Evolutionary conservation across 2,329 filamentous ascomycete species (phyloP), one percentile per base, ranked within the genome.

Genomic region (Xylaria digitata): DNA sequence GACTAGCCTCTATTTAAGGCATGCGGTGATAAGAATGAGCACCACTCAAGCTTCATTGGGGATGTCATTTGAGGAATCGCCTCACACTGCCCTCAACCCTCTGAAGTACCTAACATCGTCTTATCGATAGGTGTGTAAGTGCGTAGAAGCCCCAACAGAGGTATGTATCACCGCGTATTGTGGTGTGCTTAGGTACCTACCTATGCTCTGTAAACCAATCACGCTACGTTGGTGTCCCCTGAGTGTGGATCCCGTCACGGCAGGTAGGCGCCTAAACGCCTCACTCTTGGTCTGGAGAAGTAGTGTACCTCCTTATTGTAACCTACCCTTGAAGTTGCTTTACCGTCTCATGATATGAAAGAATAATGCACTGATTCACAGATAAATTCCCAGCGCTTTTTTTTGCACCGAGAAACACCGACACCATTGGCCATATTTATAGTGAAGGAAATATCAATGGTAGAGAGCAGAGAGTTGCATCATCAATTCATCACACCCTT

Each of bases 121-220:
- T 43, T 55, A 55, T 55, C 53, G 53, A 40, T 55, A 55, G 37
- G 53, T 43, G 21, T 37, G 9, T 17, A 40, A 21, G 53, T 53
- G 49, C 32, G 15, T 9, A 40, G 37, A 15, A 40, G 11, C 9
- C 11, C 37, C 37, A 37, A 40, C 37, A 11, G 34, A 9, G 8
- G 6, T 13, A 8, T 37, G 34, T 13, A 40, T 15, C 37, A 15
- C 37, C 11, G 37, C 37, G 11, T 40, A 13, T 15, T 40, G 11
- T 40, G 13, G 37, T 15, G 13, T 13, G 37, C 37, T 40, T 40
- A 15, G 37, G 37, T 40, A 15, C 37, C 17, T 34, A 19, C 17
- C 34, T 34, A 8, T 34, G 49, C n/a, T 19, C n/a, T 30, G 2
- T 53, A 32, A 34, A 17, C 49, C 49, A 53, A 53, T 53, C 49